A percentile compares a stretch with the other conserved stretches of the same genome.
Evolutionary conservation across 371 early-diverging fungal species (phyloP).

Genomic region (Rhizopus microsporus): DNA sequence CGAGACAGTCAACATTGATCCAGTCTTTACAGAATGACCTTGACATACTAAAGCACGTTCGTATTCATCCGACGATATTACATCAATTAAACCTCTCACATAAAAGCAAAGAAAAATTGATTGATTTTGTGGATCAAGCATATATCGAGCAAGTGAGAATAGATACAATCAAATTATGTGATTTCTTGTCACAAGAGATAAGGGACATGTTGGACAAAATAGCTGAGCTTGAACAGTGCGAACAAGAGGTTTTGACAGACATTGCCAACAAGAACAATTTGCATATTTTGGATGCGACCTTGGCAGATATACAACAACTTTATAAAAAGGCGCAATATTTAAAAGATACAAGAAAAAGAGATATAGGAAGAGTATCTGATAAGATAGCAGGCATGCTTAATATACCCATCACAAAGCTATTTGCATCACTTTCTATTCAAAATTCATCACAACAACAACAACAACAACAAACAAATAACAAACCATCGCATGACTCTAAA

Average conservation of each 20-base stretch:
- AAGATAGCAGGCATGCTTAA: conserved; percentile 34
- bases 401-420: conserved; percentile 22
- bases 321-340: conserved; percentile 24
- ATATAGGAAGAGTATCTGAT: conserved; percentile 30
- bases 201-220: conserved; percentile 21
- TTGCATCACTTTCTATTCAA: conserved; percentile 6
- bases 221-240: conserved; percentile 19
- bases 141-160: conserved; percentile 13
- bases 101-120: conserved; percentile 2
- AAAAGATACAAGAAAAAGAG: conserved; percentile 38
- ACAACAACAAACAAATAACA: conserved; percentile 1
- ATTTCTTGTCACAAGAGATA: conserved; percentile 20
- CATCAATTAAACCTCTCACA: background rate
- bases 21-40: conserved; percentile 29
- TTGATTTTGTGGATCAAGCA: conserved; percentile 32
- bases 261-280: conserved; percentile 32
- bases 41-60: conserved; percentile 24
- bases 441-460: background rate
- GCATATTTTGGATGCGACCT: conserved; percentile 28
- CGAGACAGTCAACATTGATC: conserved; percentile 20
- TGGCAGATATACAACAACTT: conserved; percentile 31
- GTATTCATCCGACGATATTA: conserved; percentile 30
- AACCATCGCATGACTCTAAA: conserved; percentile 11
- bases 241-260: conserved; percentile 25
- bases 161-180: conserved; percentile 24